Evolutionary conservation across 495 filamentous ascomycete species (phyloP).

Genomic region (Geoglossum glabrum): DNA sequence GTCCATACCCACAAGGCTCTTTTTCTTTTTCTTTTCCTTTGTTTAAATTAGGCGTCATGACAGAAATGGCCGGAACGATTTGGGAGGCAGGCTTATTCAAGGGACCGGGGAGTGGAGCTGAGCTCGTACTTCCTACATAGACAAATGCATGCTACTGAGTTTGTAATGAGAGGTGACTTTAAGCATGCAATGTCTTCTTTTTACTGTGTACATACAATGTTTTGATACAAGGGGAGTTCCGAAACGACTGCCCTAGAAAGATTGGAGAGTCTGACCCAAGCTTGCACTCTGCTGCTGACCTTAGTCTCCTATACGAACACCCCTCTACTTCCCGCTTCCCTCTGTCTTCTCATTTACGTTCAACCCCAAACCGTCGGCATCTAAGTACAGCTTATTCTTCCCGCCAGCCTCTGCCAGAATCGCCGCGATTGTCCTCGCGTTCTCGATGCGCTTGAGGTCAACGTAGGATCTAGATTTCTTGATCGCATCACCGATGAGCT

Average conservation of each 20-base stretch:
- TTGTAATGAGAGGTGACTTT: background rate
- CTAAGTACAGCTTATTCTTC: constrained; percentile 86
- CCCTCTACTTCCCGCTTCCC: background rate
- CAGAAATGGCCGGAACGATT: too few relatives aligned
- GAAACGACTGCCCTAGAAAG: background rate
- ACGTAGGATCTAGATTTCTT: constrained; percentile 97
- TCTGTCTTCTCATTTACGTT: constrained; percentile 35
- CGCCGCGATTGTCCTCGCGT: constrained; percentile 66
- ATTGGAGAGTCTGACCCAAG: background rate
- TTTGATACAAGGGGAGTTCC: background rate
- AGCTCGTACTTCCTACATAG: background rate
- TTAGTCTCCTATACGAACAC: background rate
- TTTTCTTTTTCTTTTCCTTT: background rate
- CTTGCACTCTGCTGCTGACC: background rate
- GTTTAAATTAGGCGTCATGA: background rate
- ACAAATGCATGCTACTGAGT: background rate
- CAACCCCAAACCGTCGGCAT: constrained; percentile 71
- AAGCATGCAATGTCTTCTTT: background rate
- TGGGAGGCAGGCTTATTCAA: background rate
- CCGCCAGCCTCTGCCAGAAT: constrained; percentile 70
- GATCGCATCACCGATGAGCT: constrained; percentile 96
- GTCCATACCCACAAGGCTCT: background rate
- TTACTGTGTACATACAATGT: background rate
- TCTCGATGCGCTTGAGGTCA: constrained; percentile 93
- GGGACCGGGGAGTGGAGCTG: background rate